Conservation (phyloP, 1,139 yeast genomes). For the Ashbya aceris region DNA sequence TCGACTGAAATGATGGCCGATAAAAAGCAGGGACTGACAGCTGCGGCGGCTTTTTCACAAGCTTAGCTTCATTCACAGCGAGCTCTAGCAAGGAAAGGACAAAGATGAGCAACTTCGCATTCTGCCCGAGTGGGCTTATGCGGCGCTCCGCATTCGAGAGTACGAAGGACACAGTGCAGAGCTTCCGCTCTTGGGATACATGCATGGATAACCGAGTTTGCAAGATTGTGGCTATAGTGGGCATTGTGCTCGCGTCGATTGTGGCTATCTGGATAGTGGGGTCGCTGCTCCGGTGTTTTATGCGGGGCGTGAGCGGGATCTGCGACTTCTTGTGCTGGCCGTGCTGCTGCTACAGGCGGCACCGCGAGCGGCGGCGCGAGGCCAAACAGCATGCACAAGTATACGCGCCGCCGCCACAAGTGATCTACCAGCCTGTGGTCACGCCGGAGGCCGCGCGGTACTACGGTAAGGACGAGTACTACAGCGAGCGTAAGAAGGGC, state of each 20-base stretch:
- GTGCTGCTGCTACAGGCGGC: constrained; percentile 22
- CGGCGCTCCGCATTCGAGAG: constrained; percentile 13
- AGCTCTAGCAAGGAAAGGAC: too few relatives aligned
- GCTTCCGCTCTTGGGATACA: constrained; percentile 63
- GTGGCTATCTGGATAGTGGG: constrained; percentile 34
- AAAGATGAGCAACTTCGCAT: too few relatives aligned
- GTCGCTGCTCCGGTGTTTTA: constrained; percentile 33
- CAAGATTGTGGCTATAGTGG: constrained; percentile 70
- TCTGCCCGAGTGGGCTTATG: not conserved
- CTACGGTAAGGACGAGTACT: constrained; percentile 1
- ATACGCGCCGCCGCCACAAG: constrained; percentile 17
- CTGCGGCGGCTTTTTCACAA: too few relatives aligned
- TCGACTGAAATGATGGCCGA: too few relatives aligned
- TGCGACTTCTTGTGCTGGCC: constrained; percentile 36
- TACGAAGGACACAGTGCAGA: constrained; percentile 36
- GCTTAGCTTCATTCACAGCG: too few relatives aligned
- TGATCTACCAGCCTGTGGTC: constrained; percentile 26
- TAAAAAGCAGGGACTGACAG: too few relatives aligned
- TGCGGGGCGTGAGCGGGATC: constrained; percentile 34
- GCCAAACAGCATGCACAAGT: constrained; percentile 13
- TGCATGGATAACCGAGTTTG: constrained; percentile 74
- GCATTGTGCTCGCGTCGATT: constrained; percentile 48
- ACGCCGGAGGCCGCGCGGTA: constrained; percentile 21
- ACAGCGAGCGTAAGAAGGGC: constrained; percentile 1
- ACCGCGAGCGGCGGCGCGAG: constrained; percentile 4